Percentiles rank a stretch among this genome's conserved stretches.
phyloP scores from a whole-genome alignment of 2,329 filamentous ascomycete species.

The Ophiosphaerella narmari region DNA sequence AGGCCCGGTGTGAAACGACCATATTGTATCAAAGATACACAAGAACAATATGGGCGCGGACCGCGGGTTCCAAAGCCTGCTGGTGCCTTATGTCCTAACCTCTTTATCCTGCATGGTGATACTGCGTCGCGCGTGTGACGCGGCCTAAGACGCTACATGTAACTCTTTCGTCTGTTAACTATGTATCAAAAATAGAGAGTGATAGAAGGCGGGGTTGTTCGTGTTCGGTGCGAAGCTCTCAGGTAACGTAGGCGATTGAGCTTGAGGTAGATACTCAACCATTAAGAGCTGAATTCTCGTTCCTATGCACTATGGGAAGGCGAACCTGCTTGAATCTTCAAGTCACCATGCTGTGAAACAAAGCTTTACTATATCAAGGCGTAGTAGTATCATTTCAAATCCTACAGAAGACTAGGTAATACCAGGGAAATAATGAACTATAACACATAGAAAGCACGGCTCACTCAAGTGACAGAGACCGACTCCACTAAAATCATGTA shows the following conservation, averaged over 20 bases:
- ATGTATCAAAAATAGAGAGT: too few relatives aligned
- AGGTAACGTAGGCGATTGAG: too few relatives aligned
- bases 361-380: neutral
- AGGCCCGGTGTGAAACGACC: too few relatives aligned
- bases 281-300: neutral
- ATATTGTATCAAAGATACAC: too few relatives aligned
- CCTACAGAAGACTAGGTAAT: neutral
- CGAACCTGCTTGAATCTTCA: neutral
- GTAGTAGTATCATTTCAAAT: neutral
- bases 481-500: neutral
- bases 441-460: neutral
- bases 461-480: neutral
- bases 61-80: too few relatives aligned
- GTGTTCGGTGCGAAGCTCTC: neutral
- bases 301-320: neutral
- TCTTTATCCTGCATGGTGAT: too few relatives aligned
- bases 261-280: too few relatives aligned
- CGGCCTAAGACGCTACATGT: too few relatives aligned
- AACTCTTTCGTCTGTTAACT: too few relatives aligned
- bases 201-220: neutral
- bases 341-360: neutral
- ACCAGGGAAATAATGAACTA: neutral
- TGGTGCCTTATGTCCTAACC: too few relatives aligned
- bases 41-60: too few relatives aligned
- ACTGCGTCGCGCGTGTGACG: too few relatives aligned